Percentiles rank a stretch among this genome's conserved stretches.
Conservation (phyloP, 768 basidiomycete genomes). For the Tricholoma terreum region DNA sequence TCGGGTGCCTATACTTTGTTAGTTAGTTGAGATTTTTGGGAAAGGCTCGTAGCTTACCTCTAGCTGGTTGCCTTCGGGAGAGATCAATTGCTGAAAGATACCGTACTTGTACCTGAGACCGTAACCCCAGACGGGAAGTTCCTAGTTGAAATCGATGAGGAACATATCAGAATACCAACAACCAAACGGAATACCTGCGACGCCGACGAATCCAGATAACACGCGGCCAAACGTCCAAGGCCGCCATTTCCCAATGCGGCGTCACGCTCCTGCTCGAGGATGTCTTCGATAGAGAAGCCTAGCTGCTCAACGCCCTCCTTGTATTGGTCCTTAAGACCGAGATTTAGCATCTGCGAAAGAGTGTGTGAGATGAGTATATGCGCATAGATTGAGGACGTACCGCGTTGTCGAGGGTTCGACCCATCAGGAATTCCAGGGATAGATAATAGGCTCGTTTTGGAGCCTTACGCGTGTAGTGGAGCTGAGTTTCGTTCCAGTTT, state of each 20-base stretch:
- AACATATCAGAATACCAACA: slow-evolving; percentile 37
- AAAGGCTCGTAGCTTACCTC: slow-evolving; percentile 39
- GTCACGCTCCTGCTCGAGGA: slow-evolving; percentile 87
- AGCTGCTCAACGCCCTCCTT: slow-evolving; percentile 64
- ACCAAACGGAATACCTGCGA: slow-evolving; percentile 71
- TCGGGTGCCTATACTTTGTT: slow-evolving; percentile 64
- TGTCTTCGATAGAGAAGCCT: slow-evolving; percentile 87
- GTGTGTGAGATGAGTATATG: slow-evolving; percentile 35
- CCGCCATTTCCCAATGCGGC: slow-evolving; percentile 96
- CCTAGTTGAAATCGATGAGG: slow-evolving; percentile 28
- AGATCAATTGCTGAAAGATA: slow-evolving; percentile 94
- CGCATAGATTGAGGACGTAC: slow-evolving; percentile 48
- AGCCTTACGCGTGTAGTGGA: slow-evolving; percentile 73
- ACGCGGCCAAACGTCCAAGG: slow-evolving; percentile 92
- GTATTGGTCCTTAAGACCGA: slow-evolving; percentile 80
- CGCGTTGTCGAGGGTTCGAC: slow-evolving; percentile 70
- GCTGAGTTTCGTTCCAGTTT: slow-evolving; percentile 85
- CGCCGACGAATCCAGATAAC: slow-evolving; percentile 92
- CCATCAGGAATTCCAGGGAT: slow-evolving; percentile 91
- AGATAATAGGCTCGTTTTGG: slow-evolving; percentile 95
- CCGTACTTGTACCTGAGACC: slow-evolving; percentile 92
- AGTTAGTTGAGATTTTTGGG: not conserved
- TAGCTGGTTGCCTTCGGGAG: slow-evolving; percentile 76
- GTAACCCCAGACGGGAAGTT: slow-evolving; percentile 95
- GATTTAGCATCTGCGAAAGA: slow-evolving; percentile 70